phyloP scores from a whole-genome alignment of 768 basidiomycete species.

The Clavaria fumosa region DNA sequence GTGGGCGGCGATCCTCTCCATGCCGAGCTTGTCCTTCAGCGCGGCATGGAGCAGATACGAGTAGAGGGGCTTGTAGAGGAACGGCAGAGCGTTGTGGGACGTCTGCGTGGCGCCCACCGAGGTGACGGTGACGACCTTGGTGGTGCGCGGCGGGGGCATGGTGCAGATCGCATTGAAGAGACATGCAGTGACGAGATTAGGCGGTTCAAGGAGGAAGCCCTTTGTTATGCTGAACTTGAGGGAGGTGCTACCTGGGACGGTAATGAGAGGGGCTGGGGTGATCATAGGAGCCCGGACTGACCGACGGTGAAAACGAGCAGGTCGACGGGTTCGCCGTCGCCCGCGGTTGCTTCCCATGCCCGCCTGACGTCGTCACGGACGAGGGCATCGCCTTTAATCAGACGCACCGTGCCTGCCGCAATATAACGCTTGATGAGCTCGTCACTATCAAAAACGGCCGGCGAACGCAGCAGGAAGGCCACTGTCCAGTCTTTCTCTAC shows the following conservation, averaged over 20 bases:
- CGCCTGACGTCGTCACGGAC: constrained; percentile 32
- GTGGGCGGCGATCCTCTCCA: constrained; percentile 35
- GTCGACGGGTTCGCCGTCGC: constrained; percentile 27
- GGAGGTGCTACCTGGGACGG: constrained; percentile 25
- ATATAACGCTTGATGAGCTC: constrained; percentile 35
- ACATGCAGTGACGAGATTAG: constrained; percentile 42
- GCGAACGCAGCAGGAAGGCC: constrained; percentile 44
- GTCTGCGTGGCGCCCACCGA: constrained; percentile 33
- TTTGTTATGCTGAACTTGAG: constrained; percentile 30
- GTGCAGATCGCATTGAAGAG: constrained; percentile 42
- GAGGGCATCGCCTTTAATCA: constrained; percentile 49
- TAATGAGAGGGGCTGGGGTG: constrained; percentile 2
- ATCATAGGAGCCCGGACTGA: constrained; percentile 14
- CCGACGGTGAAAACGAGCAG: constrained; percentile 49
- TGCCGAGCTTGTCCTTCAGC: constrained; percentile 46
- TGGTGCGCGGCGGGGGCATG: constrained; percentile 25
- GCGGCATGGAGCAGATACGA: constrained; percentile 26
- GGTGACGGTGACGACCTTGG: constrained; percentile 39
- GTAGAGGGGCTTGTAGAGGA: constrained; percentile 35
- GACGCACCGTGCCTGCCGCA: constrained; percentile 31
- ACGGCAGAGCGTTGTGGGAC: constrained; percentile 31
- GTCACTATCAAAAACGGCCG: constrained; percentile 38
- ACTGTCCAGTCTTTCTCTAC: constrained; percentile 43
- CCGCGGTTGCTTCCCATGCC: constrained; percentile 32
- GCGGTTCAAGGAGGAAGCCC: constrained; percentile 33